These are phyloP conservation scores for Phytopythium vexans DNA, from an alignment of 352 stramenopile species.

Conservation along the genomic window DNA sequence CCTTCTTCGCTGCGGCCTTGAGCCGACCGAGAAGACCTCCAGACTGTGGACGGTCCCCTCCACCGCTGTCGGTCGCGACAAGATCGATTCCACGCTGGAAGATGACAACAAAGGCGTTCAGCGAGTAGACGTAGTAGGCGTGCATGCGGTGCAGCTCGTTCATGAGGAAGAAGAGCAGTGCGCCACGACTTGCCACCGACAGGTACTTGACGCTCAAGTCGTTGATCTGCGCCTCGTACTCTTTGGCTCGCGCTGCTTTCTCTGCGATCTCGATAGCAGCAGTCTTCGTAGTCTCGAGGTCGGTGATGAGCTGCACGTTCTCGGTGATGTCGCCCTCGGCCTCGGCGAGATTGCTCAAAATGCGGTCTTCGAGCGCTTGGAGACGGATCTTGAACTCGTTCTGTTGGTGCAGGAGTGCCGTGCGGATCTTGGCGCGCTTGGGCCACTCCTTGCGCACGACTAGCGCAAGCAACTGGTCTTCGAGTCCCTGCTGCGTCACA, in stretches of 20 bases:
- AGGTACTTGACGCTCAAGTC: slow-evolving; percentile 90
- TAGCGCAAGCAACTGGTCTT: slow-evolving; percentile 87
- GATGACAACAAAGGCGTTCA: slow-evolving; percentile 94
- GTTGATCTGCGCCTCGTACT: slow-evolving; percentile 80
- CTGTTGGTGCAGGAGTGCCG: slow-evolving; percentile 83
- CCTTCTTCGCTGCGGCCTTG: slow-evolving; percentile 81
- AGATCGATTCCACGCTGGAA: slow-evolving; percentile 94
- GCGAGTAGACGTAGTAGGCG: slow-evolving; percentile 94
- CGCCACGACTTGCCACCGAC: slow-evolving; percentile 87
- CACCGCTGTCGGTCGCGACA: slow-evolving; percentile 28
- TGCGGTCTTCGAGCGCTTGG: slow-evolving; percentile 86
- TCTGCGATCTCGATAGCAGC: slow-evolving; percentile 84
- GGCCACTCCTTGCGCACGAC: slow-evolving; percentile 90
- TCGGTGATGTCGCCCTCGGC: slow-evolving; percentile 90
- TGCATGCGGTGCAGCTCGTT: slow-evolving; percentile 91
- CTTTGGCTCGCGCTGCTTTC: slow-evolving; percentile 72
- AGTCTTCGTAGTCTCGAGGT: slow-evolving; percentile 92
- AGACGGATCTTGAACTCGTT: slow-evolving; percentile 90
- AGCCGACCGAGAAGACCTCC: slow-evolving; percentile 54
- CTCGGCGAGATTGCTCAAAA: slow-evolving; percentile 80
- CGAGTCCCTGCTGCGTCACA: slow-evolving; percentile 86
- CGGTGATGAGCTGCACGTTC: slow-evolving; percentile 95
- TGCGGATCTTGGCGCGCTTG: slow-evolving; percentile 75
- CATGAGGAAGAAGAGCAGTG: slow-evolving; percentile 96
- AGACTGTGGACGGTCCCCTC: slow-evolving; percentile 6